phyloP scores from a whole-genome alignment of 768 basidiomycete genomes.

The Mycena vulgaris region DNA sequence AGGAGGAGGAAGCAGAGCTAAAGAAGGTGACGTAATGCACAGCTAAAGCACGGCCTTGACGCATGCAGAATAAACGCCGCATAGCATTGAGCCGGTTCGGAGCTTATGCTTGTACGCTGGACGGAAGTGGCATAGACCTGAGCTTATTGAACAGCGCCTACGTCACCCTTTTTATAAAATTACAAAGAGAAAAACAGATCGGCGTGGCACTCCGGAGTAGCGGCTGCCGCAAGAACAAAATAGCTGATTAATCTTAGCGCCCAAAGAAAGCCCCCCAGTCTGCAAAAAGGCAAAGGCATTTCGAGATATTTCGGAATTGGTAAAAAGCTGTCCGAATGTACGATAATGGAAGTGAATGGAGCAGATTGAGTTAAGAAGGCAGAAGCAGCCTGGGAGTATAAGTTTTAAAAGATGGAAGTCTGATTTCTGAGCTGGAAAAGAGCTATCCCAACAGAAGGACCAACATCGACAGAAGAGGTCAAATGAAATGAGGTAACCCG shows the following conservation, averaged over 20 bases:
- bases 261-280: background rate
- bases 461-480: too few species aligned
- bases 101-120: background rate
- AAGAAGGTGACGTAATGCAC: too few species aligned
- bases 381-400: background rate
- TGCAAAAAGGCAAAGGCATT: background rate
- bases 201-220: too few species aligned
- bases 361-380: background rate
- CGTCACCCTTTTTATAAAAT: too few species aligned
- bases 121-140: slow-evolving; percentile 1
- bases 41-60: background rate
- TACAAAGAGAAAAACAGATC: too few species aligned
- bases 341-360: background rate
- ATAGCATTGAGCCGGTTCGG: background rate
- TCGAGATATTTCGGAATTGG: background rate
- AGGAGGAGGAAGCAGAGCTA: too few species aligned
- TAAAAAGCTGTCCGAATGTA: background rate
- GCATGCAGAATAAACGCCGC: background rate
- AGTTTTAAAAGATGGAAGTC: too few species aligned
- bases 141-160: background rate
- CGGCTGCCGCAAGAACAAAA: background rate
- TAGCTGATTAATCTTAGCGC: background rate
- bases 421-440: too few species aligned
- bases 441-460: too few species aligned
- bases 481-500: too few species aligned